These are phyloP conservation scores for Penicillium argentinense DNA, from an alignment of 495 filamentous ascomycete species.

Conservation along the genomic window DNA sequence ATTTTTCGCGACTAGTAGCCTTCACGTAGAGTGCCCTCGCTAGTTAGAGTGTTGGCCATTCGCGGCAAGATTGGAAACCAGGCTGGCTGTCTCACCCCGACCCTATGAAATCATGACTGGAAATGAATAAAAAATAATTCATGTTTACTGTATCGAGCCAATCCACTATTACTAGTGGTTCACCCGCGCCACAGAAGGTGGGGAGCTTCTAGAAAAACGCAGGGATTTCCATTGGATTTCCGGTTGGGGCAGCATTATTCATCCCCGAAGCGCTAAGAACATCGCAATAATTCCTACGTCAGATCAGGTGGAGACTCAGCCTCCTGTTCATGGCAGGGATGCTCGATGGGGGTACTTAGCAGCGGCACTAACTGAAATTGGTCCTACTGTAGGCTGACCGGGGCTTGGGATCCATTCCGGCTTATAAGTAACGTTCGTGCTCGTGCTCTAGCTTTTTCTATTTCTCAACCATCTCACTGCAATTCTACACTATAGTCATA, in stretches of 20 bases:
- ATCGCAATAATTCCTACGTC: conserved; percentile 34
- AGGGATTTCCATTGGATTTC: conserved; percentile 38
- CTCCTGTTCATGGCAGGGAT: conserved; percentile 44
- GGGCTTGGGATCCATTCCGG: conserved; percentile 11
- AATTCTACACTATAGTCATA: conserved; percentile 4
- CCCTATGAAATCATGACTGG: too few relatives aligned
- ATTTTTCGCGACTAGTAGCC: not conserved
- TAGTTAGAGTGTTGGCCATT: not conserved
- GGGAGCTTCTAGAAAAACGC: conserved; percentile 45
- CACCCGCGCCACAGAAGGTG: conserved; percentile 26
- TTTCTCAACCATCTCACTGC: conserved; percentile 6
- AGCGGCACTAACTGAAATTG: conserved; percentile 20
- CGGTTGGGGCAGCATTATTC: conserved; percentile 31
- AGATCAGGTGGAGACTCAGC: conserved; percentile 36
- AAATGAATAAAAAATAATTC: not conserved
- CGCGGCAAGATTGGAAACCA: not conserved
- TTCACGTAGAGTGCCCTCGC: not conserved
- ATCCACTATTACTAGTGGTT: conserved; percentile 29
- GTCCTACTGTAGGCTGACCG: conserved; percentile 18
- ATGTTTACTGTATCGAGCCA: too few relatives aligned
- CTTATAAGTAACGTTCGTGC: conserved; percentile 24
- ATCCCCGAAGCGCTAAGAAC: conserved; percentile 3
- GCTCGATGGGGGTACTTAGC: conserved; percentile 16
- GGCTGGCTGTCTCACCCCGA: not conserved
- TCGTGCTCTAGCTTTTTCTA: conserved; percentile 11